phyloP scores from a whole-genome alignment of 2,329 filamentous ascomycete genomes.

The Immersiporthe knoxdaviesiana region DNA sequence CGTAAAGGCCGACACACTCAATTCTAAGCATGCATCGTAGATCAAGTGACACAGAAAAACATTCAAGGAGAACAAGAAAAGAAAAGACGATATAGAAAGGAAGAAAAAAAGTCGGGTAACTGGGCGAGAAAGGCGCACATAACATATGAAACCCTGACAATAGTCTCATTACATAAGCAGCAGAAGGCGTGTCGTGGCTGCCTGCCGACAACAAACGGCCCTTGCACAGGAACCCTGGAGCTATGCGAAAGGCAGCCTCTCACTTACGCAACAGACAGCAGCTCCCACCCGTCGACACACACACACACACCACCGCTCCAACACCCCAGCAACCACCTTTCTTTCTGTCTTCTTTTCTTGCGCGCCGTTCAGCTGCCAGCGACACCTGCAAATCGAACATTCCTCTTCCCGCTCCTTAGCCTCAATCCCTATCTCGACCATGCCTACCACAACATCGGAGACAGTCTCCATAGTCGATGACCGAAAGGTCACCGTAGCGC shows the following conservation, averaged over 20 bases:
- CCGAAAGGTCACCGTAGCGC: conserved; percentile 94
- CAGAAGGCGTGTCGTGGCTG: background rate
- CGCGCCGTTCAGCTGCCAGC: background rate
- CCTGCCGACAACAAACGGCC: background rate
- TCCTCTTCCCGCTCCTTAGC: conserved; percentile 19
- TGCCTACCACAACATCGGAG: conserved; percentile 97
- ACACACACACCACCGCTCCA: conserved; percentile 3
- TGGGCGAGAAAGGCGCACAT: too few species aligned
- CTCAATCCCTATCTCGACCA: conserved; percentile 50
- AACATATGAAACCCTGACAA: background rate
- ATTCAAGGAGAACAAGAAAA: too few species aligned
- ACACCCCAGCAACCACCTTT: background rate
- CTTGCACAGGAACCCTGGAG: background rate
- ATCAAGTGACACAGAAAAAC: too few species aligned
- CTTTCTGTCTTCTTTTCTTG: background rate
- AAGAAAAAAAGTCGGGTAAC: background rate
- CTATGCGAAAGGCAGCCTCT: conserved; percentile 4
- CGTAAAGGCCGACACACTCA: background rate
- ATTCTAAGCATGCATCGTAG: too few species aligned
- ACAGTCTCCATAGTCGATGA: conserved; percentile 86
- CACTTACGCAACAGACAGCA: conserved; percentile 9
- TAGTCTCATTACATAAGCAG: background rate
- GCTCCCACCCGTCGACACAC: background rate
- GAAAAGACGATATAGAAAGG: too few species aligned
- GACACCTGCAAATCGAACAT: conserved; percentile 23